These are phyloP conservation scores for Hericium alpestre DNA, from an alignment of 768 basidiomycete species.

Conservation along the genomic window DNA sequence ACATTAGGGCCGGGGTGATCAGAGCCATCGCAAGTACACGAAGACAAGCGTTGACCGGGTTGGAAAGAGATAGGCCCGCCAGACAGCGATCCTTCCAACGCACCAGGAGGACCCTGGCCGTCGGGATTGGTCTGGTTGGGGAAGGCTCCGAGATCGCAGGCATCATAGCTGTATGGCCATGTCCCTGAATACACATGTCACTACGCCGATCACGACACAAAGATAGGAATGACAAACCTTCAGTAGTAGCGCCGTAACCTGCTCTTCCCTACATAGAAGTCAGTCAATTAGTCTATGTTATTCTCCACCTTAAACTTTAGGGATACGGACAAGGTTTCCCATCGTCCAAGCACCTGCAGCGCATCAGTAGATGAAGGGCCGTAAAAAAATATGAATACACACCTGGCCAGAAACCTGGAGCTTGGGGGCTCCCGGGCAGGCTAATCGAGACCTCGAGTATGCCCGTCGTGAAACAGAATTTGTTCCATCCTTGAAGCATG, in stretches of 20 bases:
- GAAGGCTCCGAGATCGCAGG: slow-evolving; percentile 81
- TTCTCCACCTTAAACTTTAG: neutral
- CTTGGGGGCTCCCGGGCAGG: slow-evolving; percentile 49
- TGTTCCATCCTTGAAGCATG: slow-evolving; percentile 85
- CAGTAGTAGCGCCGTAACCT: slow-evolving; percentile 83
- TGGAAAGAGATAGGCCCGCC: slow-evolving; percentile 60
- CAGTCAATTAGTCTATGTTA: neutral
- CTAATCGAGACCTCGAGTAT: slow-evolving; percentile 80
- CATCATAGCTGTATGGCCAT: slow-evolving; percentile 78
- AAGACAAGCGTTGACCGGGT: slow-evolving; percentile 77
- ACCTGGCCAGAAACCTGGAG: slow-evolving; percentile 84
- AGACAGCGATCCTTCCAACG: slow-evolving; percentile 38
- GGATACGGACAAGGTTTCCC: slow-evolving; percentile 46
- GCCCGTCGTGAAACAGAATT: slow-evolving; percentile 88
- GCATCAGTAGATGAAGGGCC: slow-evolving; percentile 1
- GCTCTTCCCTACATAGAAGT: slow-evolving; percentile 53
- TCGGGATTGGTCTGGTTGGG: slow-evolving; percentile 63
- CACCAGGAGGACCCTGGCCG: slow-evolving; percentile 42
- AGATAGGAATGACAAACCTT: slow-evolving; percentile 33
- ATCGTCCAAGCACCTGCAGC: slow-evolving; percentile 56
- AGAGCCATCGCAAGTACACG: slow-evolving; percentile 78
- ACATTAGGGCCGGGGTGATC: slow-evolving; percentile 82
- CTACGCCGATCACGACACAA: no score
- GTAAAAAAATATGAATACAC: slow-evolving; percentile 16
- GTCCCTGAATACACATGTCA: slow-evolving; percentile 22